Conservation (phyloP, 1,139 yeast species). For the Saccharomycopsis hybrid region DNA sequence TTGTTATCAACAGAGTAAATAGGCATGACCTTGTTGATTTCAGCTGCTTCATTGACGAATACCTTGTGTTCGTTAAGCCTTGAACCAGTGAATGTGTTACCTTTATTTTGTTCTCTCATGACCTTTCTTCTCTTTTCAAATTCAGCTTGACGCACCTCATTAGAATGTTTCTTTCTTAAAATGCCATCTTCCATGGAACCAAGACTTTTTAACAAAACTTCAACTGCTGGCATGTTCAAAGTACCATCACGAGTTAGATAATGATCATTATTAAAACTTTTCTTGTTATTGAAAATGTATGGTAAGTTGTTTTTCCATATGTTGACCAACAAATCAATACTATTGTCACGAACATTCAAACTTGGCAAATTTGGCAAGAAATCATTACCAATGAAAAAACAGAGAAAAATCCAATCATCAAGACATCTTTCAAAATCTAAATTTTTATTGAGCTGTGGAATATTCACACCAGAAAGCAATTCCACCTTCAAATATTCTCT, state of each 20-base stretch:
- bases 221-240: conserved; percentile 70
- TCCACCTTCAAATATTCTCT: conserved; percentile 88
- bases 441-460: conserved; percentile 63
- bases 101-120: conserved; percentile 37
- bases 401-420: conserved; percentile 98
- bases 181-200: conserved; percentile 77
- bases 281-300: conserved; percentile 24
- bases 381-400: conserved; percentile 98
- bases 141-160: conserved; percentile 60
- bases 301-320: conserved; percentile 80
- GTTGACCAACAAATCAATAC: conserved; percentile 72
- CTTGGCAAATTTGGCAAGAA: conserved; percentile 96
- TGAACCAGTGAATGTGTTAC: conserved; percentile 13
- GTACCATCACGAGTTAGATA: conserved; percentile 88
- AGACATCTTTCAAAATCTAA: conserved; percentile 92
- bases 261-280: conserved; percentile 37
- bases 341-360: conserved; percentile 89
- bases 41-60: conserved; percentile 25
- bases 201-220: conserved; percentile 55
- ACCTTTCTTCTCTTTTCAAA: conserved; percentile 53
- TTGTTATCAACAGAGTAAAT: conserved; percentile 19
- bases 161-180: conserved; percentile 60
- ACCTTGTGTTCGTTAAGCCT: conserved; percentile 22
- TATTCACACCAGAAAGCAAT: conserved; percentile 36
- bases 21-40: conserved; percentile 19